phyloP scores from a whole-genome alignment of 257 asterid genomes.

The Oldenlandia corymbosa region DNA sequence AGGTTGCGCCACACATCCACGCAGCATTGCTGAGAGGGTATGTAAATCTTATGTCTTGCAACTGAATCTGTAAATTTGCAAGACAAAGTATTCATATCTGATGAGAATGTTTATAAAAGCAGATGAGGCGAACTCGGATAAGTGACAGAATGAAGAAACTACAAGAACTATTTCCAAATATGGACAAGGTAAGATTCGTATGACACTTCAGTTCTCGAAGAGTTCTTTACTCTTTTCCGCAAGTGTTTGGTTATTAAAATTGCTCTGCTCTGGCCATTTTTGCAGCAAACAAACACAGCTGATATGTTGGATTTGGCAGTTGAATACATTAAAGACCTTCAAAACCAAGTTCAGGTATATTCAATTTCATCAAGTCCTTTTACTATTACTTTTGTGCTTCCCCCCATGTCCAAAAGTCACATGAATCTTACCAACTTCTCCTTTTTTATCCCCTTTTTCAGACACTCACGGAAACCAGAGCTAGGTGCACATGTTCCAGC shows the following conservation, averaged over 20 bases:
- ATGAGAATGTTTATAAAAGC: constrained; percentile 1
- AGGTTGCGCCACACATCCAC: constrained; percentile 89
- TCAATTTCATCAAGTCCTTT: no score
- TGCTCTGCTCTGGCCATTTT: background rate
- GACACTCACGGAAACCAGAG: constrained; percentile 56
- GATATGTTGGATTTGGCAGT: constrained; percentile 89
- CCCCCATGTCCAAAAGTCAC: constrained; percentile 17
- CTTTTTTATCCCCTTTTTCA: constrained; percentile 18
- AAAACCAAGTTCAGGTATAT: constrained; percentile 56
- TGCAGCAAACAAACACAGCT: constrained; percentile 87
- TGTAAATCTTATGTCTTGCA: background rate
- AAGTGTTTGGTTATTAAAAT: background rate
- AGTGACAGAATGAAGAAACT: constrained; percentile 85
- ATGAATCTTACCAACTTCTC: constrained; percentile 32
- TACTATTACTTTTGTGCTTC: no score
- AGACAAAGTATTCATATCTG: no score
- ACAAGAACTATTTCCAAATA: constrained; percentile 77
- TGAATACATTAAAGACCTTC: constrained; percentile 80
- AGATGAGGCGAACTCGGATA: constrained; percentile 72
- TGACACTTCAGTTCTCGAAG: background rate
- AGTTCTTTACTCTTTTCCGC: background rate
- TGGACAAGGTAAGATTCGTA: constrained; percentile 65
- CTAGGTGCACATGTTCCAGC: constrained; percentile 53
- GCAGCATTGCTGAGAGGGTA: constrained; percentile 97
- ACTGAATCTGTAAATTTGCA: background rate